Conservation (phyloP, 805 yeast species). For the Suhomyces faveliae region DNA sequence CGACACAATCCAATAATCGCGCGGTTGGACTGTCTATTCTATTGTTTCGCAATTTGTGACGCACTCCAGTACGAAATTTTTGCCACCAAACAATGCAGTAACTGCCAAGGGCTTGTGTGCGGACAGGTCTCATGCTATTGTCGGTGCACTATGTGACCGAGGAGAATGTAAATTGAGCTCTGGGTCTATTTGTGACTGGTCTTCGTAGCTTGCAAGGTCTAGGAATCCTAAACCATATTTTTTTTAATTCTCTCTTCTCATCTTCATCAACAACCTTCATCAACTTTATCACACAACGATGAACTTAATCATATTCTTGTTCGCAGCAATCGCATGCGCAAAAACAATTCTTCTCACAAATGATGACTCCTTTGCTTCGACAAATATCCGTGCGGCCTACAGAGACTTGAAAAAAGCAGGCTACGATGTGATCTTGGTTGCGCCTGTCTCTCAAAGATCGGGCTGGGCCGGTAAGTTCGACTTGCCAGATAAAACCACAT, state of each 20-base stretch:
- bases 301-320: conserved; percentile 3
- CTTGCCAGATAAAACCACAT: conserved; percentile 36
- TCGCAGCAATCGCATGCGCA: conserved; percentile 4
- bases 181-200: not conserved
- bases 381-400: conserved; percentile 57
- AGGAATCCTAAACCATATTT: not conserved
- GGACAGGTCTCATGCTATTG: not conserved
- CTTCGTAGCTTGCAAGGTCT: not conserved
- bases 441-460: conserved; percentile 49
- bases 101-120: not conserved
- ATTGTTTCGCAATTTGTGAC: not conserved
- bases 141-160: not conserved
- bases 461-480: conserved; percentile 57
- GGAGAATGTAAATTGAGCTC: not conserved
- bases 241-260: not conserved
- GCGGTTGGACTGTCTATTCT: not conserved
- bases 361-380: conserved; percentile 58
- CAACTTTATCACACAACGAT: not conserved
- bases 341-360: conserved; percentile 50
- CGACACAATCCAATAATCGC: not conserved
- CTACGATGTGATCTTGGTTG: conserved; percentile 47
- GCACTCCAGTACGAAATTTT: not conserved
- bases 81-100: not conserved
- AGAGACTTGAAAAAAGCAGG: conserved; percentile 45
- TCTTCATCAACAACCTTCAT: not conserved